Percentiles rank a stretch among this genome's conserved stretches.
Conservation (phyloP, 805 yeast genomes). For the Ascoidea rubescens region DNA sequence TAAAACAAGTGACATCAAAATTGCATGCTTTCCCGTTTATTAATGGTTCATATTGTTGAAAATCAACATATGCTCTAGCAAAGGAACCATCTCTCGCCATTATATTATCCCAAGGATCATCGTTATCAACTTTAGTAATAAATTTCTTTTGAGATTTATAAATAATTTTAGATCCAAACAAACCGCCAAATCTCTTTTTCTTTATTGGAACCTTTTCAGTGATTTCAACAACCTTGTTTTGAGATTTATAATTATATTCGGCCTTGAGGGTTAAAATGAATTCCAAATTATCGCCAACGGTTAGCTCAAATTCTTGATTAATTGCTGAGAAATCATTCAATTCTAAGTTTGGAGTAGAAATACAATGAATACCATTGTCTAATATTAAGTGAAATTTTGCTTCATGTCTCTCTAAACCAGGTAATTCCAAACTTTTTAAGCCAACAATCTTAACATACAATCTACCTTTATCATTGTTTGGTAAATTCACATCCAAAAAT, state of each 20-base stretch:
- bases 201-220: slow-evolving; percentile 38
- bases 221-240: slow-evolving; percentile 42
- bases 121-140: slow-evolving; percentile 31
- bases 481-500: slow-evolving; percentile 13
- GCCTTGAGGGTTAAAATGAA: slow-evolving; percentile 65
- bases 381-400: slow-evolving; percentile 33
- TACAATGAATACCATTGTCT: slow-evolving; percentile 75
- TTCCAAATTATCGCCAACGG: slow-evolving; percentile 46
- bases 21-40: slow-evolving; percentile 38
- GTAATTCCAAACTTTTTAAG: slow-evolving; percentile 29
- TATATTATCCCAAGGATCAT: slow-evolving; percentile 46
- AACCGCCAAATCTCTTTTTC: slow-evolving; percentile 29
- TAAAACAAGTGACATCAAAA: slow-evolving; percentile 49
- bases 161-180: slow-evolving; percentile 26
- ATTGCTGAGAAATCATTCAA: slow-evolving; percentile 23
- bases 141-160: slow-evolving; percentile 26
- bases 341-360: slow-evolving; percentile 41
- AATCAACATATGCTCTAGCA: slow-evolving; percentile 61
- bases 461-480: slow-evolving; percentile 28
- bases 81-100: slow-evolving; percentile 84
- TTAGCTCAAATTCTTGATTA: slow-evolving; percentile 68
- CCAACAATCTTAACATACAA: slow-evolving; percentile 32
- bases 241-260: slow-evolving; percentile 30
- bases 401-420: slow-evolving; percentile 27
- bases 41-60: slow-evolving; percentile 40